Base-by-base conservation (phyloP, 768 basidiomycete genomes). In the Kwoniella pini region DNA sequence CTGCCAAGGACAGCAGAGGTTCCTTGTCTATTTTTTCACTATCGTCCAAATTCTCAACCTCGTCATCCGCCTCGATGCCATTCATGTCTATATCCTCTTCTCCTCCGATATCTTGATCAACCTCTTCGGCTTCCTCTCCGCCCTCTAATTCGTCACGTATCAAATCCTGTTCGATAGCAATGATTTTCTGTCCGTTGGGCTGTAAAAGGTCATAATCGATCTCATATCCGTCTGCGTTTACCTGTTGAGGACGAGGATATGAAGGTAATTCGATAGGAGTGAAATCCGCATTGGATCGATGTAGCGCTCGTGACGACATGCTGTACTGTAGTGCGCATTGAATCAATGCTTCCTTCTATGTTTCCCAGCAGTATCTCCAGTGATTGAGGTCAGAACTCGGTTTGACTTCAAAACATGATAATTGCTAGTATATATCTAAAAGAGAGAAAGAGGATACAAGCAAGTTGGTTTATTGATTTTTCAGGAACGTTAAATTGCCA, bases 21-120 rank as follows among this genome's bases (percentile, higher is more conserved):
- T 64, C 64, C 36, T 55, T 36, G 15, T 5, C 30, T n/a, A n/a
- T n/a, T n/a, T n/a, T n/a, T n/a, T n/a, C n/a, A n/a, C n/a, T n/a
- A 30, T 54, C 52, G 49, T 45, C 57, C 30, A 44, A 60, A 27
- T 46, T 44, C 56, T 39, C 53, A 46, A 58, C 45, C 42, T 67
- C 50, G n/a, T 42, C 40, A 11, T 60, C 22, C 22, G 21, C 56
- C 27, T 63, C 33, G 49, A 52, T 39, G 38, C 69, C 40, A 49
- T 63, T 60, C 63, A 72, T 39, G 36, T 74, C 31, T 40, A 70
- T 39, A 38, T 76, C 31, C 50, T 68, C 43, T 49, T 66, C 52
- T 28, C 52, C 31, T 65, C 74, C 55, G 57, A 67, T 52, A 19
- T 48, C 21, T 58, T 63, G 36, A 50, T 54, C 15, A 10, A 54